Evolutionary conservation across 352 stramenopile genomes (phyloP), one percentile per base, ranked within the genome.

Genomic region (Globisporangium nagaii): DNA sequence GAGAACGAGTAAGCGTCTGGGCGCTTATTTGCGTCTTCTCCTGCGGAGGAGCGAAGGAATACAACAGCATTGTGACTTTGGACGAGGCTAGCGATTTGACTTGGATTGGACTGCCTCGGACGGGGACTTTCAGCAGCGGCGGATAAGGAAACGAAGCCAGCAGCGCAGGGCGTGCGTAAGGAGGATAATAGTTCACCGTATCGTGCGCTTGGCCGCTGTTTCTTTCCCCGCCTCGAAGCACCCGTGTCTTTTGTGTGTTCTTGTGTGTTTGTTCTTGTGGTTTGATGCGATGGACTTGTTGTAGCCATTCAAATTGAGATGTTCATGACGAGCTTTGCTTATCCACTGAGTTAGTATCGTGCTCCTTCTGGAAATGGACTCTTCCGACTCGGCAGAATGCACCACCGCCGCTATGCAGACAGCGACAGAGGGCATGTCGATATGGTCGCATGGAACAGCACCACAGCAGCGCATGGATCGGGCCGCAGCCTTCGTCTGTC

Each of bases 1-100:
- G 97, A 99, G 82, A 97, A 88, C 81, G 79, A 93, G 67, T 94
- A 94, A 90, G 63, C 62, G 53, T 53, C 60, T 53, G 25, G 6
- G 17, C 24, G n/a, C 47, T 46, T 28, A 31, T 54, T 53, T 48
- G 54, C 24, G 36, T 27, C 22, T n/a, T n/a, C n/a, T n/a, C n/a
- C n/a, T n/a, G n/a, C n/a, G n/a, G n/a, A n/a, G n/a, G n/a, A n/a
- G n/a, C n/a, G 41, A 46, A 50, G 19, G 30, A 37, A n/a, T 15
- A 37, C 27, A 20, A 34, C 27, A 50, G 43, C 27, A 50, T 51
- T 70, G 43, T 46, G n/a, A n/a, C n/a, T n/a, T n/a, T 62, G 51
- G 62, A 67, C 39, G 32, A 37, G 30, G 41, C 28, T 22, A 45
- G 41, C 52, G 52, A 35, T 46, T 46, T 34, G 42, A 20, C 24